Evolutionary conservation across 179 eudicot genomes (phyloP), one percentile per base, ranked within the genome.

Genomic region (Patellifolia procumbens): DNA sequence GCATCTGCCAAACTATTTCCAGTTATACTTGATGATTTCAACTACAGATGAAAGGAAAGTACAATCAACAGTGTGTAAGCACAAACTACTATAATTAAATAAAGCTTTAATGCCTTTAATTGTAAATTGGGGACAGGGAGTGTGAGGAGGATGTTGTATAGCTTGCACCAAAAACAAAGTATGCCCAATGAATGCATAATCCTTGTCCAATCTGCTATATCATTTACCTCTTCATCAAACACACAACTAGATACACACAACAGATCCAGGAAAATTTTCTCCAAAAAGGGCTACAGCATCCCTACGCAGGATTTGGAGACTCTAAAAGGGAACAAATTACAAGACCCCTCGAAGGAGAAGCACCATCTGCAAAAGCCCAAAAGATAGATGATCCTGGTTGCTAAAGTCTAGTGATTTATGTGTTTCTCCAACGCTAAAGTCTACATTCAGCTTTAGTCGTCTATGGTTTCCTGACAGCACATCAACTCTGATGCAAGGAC

Each of bases 21-120:
- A 39, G 90, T 76, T 73, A 90, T 79, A 78, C 89, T 91, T 68
- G 74, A 72, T 42, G 92, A 88, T 66, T 82, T 91, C 76, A 91
- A 84, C 98, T 90, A 83, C 82, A 84, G 24, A 75, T 74, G 7
- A 56, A 72, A 77, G 66, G 59, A 35, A 2, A 26, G 20, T 29
- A 37, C 4, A 68, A 45, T 74, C 66, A 62, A 69, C 56, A 19
- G 5, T 29, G 35, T 26, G 39, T 20, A 37, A 72, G 28, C 17
- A 72, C 35, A 32, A 22, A 34, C 31, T 9, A 39, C 9, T 26
- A 24, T 51, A 72, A 7, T 29, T 17, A 12, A 20, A 42, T 29
- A 53, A 22, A 28, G 3, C 28, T 62, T 63, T 8, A 13, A 51
- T 7, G 60, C 13, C 56, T 53, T 17, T 34, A 42, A 3, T 22